Conservation (phyloP, 495 filamentous ascomycete species). For the Aspergillus conjunctus region DNA sequence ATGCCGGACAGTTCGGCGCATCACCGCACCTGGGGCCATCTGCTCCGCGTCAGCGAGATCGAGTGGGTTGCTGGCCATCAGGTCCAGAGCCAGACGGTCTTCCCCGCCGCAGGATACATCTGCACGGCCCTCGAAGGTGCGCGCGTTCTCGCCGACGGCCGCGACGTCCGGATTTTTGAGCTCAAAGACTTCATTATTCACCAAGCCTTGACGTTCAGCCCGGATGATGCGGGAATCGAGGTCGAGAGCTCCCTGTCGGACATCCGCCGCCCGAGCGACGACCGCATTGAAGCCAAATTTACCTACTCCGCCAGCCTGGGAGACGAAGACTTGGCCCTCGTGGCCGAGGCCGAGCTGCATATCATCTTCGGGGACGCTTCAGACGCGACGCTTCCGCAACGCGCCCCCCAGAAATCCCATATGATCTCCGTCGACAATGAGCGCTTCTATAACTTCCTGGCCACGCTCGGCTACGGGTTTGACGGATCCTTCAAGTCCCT, state of each 20-base stretch:
- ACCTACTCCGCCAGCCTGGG: background rate
- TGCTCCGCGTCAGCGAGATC: constrained; percentile 20
- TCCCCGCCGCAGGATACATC: constrained; percentile 32
- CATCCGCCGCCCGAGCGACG: background rate
- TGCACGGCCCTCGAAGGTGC: constrained; percentile 33
- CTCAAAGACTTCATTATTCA: constrained; percentile 32
- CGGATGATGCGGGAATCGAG: background rate
- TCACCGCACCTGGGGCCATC: constrained; percentile 32
- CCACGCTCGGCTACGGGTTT: constrained; percentile 29
- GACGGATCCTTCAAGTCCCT: constrained; percentile 16
- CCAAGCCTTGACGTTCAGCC: constrained; percentile 36
- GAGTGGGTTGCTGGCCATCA: constrained; percentile 26
- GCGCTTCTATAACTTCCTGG: constrained; percentile 27
- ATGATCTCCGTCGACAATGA: constrained; percentile 20
- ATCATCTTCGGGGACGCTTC: too few relatives aligned
- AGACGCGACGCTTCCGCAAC: too few relatives aligned
- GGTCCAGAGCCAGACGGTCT: constrained; percentile 26
- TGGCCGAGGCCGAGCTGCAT: too few relatives aligned
- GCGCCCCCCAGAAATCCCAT: background rate
- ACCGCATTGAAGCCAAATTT: background rate
- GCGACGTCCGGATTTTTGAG: constrained; percentile 7
- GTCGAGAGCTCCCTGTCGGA: background rate
- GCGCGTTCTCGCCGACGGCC: constrained; percentile 5
- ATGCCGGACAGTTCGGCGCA: background rate
- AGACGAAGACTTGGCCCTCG: too few relatives aligned